These are phyloP conservation scores for Metschnikowia lunata DNA, from an alignment of 805 yeast genomes.

Conservation along the genomic window DNA sequence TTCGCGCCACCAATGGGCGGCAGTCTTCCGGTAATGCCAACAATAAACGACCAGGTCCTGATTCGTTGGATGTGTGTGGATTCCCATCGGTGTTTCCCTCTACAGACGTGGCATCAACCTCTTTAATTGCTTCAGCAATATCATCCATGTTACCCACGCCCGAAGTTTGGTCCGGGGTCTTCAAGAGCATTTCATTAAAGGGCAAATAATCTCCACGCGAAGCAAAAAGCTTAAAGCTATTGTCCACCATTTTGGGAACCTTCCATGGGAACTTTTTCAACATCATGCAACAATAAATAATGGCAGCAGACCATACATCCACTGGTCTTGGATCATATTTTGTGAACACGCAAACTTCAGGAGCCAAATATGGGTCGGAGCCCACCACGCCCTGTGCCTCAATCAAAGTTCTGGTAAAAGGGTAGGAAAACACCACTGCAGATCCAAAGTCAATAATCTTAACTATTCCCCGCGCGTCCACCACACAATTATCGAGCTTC, in stretches of 20 bases:
- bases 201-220: slow-evolving; percentile 62
- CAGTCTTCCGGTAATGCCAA: slow-evolving; percentile 69
- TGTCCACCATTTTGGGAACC: slow-evolving; percentile 77
- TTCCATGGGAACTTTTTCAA: slow-evolving; percentile 93
- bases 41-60: slow-evolving; percentile 69
- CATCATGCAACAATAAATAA: slow-evolving; percentile 88
- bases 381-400: slow-evolving; percentile 85
- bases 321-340: slow-evolving; percentile 91
- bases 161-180: slow-evolving; percentile 40
- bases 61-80: slow-evolving; percentile 59
- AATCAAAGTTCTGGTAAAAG: slow-evolving; percentile 66
- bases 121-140: slow-evolving; percentile 19
- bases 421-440: slow-evolving; percentile 86
- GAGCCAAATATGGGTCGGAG: slow-evolving; percentile 86
- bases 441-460: slow-evolving; percentile 92
- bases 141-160: slow-evolving; percentile 18
- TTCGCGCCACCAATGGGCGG: slow-evolving; percentile 61
- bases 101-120: slow-evolving; percentile 12
- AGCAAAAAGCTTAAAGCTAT: slow-evolving; percentile 78
- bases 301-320: slow-evolving; percentile 91
- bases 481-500: slow-evolving; percentile 89
- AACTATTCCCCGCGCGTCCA: slow-evolving; percentile 75
- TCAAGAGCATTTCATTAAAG: slow-evolving; percentile 55
- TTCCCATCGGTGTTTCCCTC: slow-evolving; percentile 23
- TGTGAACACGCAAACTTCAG: slow-evolving; percentile 80